Evolutionary conservation across 208 protist genomes (phyloP).

Genomic region (Acanthamoeba divionensis): DNA sequence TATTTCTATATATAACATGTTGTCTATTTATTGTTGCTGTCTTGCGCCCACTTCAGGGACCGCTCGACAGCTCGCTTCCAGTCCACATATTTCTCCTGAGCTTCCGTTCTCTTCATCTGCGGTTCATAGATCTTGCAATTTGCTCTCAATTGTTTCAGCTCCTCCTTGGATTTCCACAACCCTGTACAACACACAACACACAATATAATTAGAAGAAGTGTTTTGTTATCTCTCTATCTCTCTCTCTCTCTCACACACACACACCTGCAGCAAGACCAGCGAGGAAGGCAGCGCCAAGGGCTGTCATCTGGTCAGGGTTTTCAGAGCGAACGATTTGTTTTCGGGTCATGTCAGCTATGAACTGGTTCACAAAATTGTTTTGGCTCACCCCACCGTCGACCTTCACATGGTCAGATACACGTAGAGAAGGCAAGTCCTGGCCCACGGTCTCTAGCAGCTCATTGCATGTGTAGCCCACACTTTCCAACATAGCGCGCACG

Average conservation of each 20-base stretch:
- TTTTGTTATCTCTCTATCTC: too few species aligned
- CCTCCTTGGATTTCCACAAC: constrained; percentile 62
- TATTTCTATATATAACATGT: too few species aligned
- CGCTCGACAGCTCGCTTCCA: constrained; percentile 60
- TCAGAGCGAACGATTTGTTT: constrained; percentile 29
- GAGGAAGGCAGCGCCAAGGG: constrained; percentile 56
- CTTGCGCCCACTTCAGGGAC: constrained; percentile 55
- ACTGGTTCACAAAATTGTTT: constrained; percentile 71
- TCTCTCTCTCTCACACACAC: too few species aligned
- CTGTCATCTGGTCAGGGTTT: constrained; percentile 57
- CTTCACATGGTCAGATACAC: constrained; percentile 57
- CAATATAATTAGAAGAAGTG: too few species aligned
- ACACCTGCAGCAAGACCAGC: constrained; percentile 50
- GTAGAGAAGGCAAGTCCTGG: constrained; percentile 57
- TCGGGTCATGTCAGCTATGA: constrained; percentile 53
- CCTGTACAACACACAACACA: not conserved
- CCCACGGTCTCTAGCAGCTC: constrained; percentile 58
- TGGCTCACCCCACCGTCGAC: constrained; percentile 67
- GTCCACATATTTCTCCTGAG: constrained; percentile 28
- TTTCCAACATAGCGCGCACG: constrained; percentile 62
- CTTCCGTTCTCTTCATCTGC: not conserved
- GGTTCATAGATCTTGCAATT: constrained; percentile 1
- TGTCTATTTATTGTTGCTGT: too few species aligned
- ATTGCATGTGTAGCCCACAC: constrained; percentile 58
- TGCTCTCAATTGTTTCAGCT: constrained; percentile 31